phyloP scores from a whole-genome alignment of 805 yeast genomes.

The Brettanomyces bruxellensis region DNA sequence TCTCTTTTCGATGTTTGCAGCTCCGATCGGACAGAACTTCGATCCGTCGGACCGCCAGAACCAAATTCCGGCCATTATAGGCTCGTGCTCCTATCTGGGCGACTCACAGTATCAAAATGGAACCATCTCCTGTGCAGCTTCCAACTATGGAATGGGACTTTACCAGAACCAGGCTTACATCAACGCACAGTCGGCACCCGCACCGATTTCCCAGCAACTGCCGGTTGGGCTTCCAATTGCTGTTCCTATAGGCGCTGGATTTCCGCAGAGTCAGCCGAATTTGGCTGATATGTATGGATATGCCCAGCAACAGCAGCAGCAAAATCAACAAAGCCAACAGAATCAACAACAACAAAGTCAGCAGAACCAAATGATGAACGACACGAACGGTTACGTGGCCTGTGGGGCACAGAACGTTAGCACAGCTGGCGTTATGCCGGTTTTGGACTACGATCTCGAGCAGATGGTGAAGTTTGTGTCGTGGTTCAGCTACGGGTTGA shows the following conservation, averaged over 20 bases:
- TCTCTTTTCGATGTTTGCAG: background rate
- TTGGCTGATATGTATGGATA: too few relatives aligned
- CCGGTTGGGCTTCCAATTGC: background rate
- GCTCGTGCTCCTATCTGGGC: background rate
- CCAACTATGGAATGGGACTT: background rate
- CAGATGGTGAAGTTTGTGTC: slow-evolving; percentile 75
- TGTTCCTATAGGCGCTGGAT: background rate
- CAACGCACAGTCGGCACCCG: background rate
- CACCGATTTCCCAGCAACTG: background rate
- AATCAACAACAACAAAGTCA: background rate
- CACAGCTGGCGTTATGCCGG: slow-evolving; percentile 69
- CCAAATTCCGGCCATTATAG: background rate
- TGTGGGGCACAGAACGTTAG: slow-evolving; percentile 6
- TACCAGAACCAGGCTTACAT: background rate
- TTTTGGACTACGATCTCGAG: slow-evolving; percentile 70
- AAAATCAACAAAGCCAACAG: background rate
- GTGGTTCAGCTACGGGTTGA: slow-evolving; percentile 62
- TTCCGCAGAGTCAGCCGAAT: background rate
- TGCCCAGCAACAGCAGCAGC: background rate
- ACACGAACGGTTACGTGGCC: background rate
- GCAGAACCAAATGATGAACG: background rate
- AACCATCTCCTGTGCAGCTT: background rate
- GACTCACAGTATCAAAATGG: background rate
- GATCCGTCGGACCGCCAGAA: background rate
- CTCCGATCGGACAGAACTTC: background rate